These are phyloP conservation scores for Protomyces arabidopsidicola DNA, from an alignment of 1,139 yeast species.

Conservation along the genomic window DNA sequence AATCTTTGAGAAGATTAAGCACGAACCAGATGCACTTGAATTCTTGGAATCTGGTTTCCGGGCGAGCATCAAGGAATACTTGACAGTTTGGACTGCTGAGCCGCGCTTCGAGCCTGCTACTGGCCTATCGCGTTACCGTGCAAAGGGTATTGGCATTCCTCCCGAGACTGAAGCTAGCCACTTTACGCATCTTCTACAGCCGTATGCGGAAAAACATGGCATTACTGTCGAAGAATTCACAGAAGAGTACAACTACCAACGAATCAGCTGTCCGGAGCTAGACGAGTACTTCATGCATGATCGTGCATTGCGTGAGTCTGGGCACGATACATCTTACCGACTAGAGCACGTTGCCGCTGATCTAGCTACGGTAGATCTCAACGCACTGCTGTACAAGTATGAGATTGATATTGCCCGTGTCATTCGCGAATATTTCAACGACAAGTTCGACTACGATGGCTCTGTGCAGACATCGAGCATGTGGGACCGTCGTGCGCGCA, in stretches of 20 bases:
- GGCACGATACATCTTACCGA: slow-evolving; percentile 91
- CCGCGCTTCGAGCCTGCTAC: slow-evolving; percentile 75
- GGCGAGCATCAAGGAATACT: slow-evolving; percentile 86
- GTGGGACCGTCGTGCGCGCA: slow-evolving; percentile 59
- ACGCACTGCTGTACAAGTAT: slow-evolving; percentile 80
- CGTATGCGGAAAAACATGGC: slow-evolving; percentile 62
- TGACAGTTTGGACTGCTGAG: slow-evolving; percentile 66
- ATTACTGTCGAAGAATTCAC: slow-evolving; percentile 66
- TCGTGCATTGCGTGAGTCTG: slow-evolving; percentile 92
- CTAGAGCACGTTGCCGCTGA: slow-evolving; percentile 86
- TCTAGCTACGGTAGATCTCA: slow-evolving; percentile 85
- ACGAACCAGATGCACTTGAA: slow-evolving; percentile 47
- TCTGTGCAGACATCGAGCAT: slow-evolving; percentile 48
- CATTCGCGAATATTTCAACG: slow-evolving; percentile 55
- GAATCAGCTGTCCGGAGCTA: slow-evolving; percentile 65
- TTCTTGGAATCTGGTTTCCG: slow-evolving; percentile 59
- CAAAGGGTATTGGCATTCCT: slow-evolving; percentile 85
- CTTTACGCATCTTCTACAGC: slow-evolving; percentile 65
- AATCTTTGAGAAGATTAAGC: slow-evolving; percentile 56
- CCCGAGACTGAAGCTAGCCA: slow-evolving; percentile 95
- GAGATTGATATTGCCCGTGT: slow-evolving; percentile 75
- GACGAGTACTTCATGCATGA: slow-evolving; percentile 90
- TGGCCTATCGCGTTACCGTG: slow-evolving; percentile 85
- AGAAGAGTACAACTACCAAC: slow-evolving; percentile 60
- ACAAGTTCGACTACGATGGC: slow-evolving; percentile 42